Evolutionary conservation across 73 alveolate genomes (phyloP), one percentile per base, ranked within the genome.

Genomic region (Symbiodinium natans): DNA sequence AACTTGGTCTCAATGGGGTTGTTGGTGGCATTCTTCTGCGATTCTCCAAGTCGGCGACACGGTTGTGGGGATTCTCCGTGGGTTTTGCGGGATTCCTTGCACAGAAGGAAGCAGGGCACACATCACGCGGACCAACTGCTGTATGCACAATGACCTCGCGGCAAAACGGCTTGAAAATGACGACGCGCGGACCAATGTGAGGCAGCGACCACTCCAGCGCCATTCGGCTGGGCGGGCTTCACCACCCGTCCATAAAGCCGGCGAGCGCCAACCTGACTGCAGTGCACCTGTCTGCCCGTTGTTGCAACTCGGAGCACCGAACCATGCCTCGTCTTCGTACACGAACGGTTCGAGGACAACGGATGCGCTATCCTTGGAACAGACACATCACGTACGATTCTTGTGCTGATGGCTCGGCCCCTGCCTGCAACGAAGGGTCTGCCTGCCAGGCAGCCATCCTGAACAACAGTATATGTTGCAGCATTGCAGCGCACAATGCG

Each of bases 121-220:
- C 4, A 31, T 90, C 96, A 1, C 96, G 71, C 0, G 96, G 96
- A 8, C 96, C 96, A 41, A 90, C 96, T 29, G 96, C 96, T 1
- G 96, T 90, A 48, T 90, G 96, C 40, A 90, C 87, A 25, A 90
- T 25, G 11, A 90, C 96, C 96, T 90, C 13, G 42, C 11, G 31
- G 84, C 15, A 74, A 3, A n/a, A 11, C 0, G 6, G 84, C 11
- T 74, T 33, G 31, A 8, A 1, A 21, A 8, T 59, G 77, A 4
- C 33, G 77, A 3, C 27, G 29, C 33, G 15, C 40, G 5, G 31
- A 5, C 80, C 17, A 63, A 3, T 27, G 36, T 63, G 33, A 29
- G 96, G 36, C 33, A n/a, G 77, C 23, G 21, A 63, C 96, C n/a
- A 90, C 87, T 2, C 96, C 96, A 2, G 96, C 96, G 13, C 96